Evolutionary conservation across 139 green algal genomes (phyloP).

Genomic region (Tetratostichococcus sp.): DNA sequence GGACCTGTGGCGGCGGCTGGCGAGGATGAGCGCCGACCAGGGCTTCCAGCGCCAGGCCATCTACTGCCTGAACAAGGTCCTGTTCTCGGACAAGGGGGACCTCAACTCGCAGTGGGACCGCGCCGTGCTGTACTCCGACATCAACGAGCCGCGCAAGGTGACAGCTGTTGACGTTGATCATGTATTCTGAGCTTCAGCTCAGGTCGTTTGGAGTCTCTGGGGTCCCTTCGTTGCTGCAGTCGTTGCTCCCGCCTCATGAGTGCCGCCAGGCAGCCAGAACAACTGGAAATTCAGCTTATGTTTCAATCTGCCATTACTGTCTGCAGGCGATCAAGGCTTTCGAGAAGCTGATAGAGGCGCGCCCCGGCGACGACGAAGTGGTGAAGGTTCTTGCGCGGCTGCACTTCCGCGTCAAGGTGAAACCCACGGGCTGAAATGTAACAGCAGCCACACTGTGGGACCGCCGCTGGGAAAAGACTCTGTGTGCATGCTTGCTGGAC

Average conservation of each 20-base stretch:
- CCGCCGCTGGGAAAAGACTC: too few species aligned
- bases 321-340: slow-evolving; percentile 34
- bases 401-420: slow-evolving; percentile 37
- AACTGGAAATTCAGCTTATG: too few species aligned
- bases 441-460: too few species aligned
- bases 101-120: slow-evolving; percentile 64
- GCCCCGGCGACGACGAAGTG: slow-evolving; percentile 47
- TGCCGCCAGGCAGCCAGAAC: too few species aligned
- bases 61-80: slow-evolving; percentile 79
- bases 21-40: slow-evolving; percentile 55
- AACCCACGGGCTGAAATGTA: too few species aligned
- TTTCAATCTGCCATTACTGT: too few species aligned
- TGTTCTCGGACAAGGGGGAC: slow-evolving; percentile 46
- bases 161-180: too few species aligned
- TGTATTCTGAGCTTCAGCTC: too few species aligned
- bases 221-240: too few species aligned
- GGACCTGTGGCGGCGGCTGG: slow-evolving; percentile 75
- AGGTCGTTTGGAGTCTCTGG: too few species aligned
- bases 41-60: slow-evolving; percentile 75
- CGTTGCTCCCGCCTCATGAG: too few species aligned
- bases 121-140: slow-evolving; percentile 59
- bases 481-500: too few species aligned
- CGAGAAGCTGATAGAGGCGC: slow-evolving; percentile 16
- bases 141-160: slow-evolving; percentile 38
- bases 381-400: slow-evolving; percentile 66